Percentiles rank a stretch among this genome's conserved stretches.
Evolutionary conservation across 768 basidiomycete species (phyloP).

Genomic region (Brasilioporus rufonigricans): DNA sequence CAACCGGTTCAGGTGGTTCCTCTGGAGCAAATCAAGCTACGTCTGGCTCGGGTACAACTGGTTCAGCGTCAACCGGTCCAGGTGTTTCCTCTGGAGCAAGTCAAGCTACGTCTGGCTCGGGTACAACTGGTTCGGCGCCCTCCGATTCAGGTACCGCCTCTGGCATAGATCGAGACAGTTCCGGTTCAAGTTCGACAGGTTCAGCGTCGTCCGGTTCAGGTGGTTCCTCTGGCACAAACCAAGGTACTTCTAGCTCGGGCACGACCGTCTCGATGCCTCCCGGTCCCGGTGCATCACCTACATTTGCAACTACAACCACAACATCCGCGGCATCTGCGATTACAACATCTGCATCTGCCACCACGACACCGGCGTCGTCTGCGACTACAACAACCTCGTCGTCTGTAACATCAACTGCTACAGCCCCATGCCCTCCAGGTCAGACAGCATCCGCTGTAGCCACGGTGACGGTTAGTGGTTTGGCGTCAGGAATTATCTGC

Average conservation of each 20-base stretch:
- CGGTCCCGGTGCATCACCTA: background rate
- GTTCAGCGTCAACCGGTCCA: background rate
- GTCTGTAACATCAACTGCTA: background rate
- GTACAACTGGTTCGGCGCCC: background rate
- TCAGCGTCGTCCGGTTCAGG: background rate
- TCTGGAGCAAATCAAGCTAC: background rate
- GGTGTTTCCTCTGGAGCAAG: background rate
- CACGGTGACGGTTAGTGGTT: background rate
- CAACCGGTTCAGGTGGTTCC: background rate
- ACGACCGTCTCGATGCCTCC: background rate
- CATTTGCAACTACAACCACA: background rate
- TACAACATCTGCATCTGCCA: background rate
- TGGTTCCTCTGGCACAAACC: background rate
- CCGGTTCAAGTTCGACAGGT: background rate
- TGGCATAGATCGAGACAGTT: background rate
- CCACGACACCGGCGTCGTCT: background rate
- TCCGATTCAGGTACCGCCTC: background rate
- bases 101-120: background rate
- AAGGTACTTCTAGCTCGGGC: background rate
- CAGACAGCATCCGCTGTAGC: slow-evolving; percentile 1
- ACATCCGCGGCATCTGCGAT: background rate
- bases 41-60: background rate
- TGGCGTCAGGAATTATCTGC: slow-evolving; percentile 9
- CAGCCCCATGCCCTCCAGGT: slow-evolving; percentile 15
- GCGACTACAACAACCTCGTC: background rate